Evolutionary conservation across 169 alveolate species (phyloP), one percentile per base, ranked within the genome.

Genomic region (Plasmodium fragile): DNA sequence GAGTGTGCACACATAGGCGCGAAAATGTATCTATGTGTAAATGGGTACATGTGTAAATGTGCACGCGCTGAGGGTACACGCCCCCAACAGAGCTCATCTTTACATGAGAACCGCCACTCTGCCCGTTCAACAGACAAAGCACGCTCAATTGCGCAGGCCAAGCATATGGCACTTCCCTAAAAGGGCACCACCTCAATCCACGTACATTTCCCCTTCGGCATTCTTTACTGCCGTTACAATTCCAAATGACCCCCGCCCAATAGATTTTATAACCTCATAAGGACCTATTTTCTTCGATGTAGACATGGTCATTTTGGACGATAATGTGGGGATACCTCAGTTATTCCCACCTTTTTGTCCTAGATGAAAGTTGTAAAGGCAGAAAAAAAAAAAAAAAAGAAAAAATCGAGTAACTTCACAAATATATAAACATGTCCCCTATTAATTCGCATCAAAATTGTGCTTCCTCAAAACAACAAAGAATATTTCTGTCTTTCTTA

Each of bases 241-340:
- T 22, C 94, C 94, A 81, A 91, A 91, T 10, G 94, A 91, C 8
- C 94, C 94, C 28, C 92, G 49, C 34, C 94, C 94, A 36, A 91
- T 91, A 32, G 81, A n/a, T 91, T 81, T 91, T 91, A 91, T 8
- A 28, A 91, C 91, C 45, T 91, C 91, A 52, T 91, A 91, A 72
- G 83, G 32, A 45, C 94, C 94, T 81, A 91, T 91, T 65, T 80
- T 91, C 52, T 70, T 81, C 11, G 41, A 65, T 65, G 75, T 65
- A 65, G 82, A 32, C 5, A 53, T 81, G 73, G 92, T n/a, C 94
- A 91, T 91, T 59, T 91, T 75, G 70, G 41, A 81, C 81, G 34
- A 2, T 39, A 89, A 71, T 59, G 32, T 78, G 34, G 39, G 13
- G 18, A 22, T 41, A 52, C 41, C n/a, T 72, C 77, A 18, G 53